Evolutionary conservation across 805 yeast species (phyloP).

Genomic region (Candida qinlingensis): DNA sequence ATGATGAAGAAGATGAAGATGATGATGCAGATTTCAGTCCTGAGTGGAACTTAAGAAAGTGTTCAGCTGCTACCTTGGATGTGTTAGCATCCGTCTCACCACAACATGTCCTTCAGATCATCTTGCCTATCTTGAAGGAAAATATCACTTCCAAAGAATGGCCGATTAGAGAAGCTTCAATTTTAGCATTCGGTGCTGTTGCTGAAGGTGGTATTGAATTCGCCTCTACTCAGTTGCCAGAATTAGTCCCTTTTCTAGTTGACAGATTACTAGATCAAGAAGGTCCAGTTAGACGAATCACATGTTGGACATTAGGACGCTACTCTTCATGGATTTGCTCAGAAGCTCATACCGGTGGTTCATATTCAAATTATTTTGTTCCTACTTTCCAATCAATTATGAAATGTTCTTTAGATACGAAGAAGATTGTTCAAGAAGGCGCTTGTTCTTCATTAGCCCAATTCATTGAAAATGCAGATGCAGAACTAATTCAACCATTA

Average conservation of each 20-base stretch:
- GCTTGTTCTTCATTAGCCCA: constrained; percentile 85
- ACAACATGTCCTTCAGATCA: constrained; percentile 53
- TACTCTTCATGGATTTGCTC: constrained; percentile 77
- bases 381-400: constrained; percentile 79
- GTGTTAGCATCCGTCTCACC: constrained; percentile 67
- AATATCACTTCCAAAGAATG: constrained; percentile 67
- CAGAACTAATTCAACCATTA: constrained; percentile 54
- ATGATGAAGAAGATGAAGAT: constrained; percentile 67
- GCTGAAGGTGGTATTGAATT: constrained; percentile 81
- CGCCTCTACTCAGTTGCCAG: constrained; percentile 68
- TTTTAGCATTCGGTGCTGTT: constrained; percentile 91
- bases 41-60: constrained; percentile 89
- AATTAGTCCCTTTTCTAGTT: constrained; percentile 77
- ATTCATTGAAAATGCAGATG: constrained; percentile 73
- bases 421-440: constrained; percentile 92
- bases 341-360: constrained; percentile 58
- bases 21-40: constrained; percentile 62
- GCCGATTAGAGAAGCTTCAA: constrained; percentile 91
- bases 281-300: constrained; percentile 84
- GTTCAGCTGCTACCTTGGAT: constrained; percentile 92
- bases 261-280: constrained; percentile 70
- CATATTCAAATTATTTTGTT: constrained; percentile 59
- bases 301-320: constrained; percentile 94
- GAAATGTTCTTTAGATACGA: constrained; percentile 69
- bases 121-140: constrained; percentile 72